Percentiles rank a stretch among this genome's conserved stretches.
Conservation (phyloP, 192 early-diverging fungal species). For the Coemansia sp. region DNA sequence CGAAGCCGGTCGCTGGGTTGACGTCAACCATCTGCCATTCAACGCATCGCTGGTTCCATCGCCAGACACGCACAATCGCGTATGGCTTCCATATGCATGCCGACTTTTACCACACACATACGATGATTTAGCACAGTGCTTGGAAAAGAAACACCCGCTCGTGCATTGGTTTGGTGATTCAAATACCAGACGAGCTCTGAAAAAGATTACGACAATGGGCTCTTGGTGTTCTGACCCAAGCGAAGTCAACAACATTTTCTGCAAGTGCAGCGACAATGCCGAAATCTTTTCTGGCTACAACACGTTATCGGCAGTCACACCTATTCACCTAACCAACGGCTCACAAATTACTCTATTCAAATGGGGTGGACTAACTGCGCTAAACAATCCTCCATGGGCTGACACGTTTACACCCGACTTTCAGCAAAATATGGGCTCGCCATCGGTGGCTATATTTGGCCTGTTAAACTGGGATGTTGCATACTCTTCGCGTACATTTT, state of each 20-base stretch:
- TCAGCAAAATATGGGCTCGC: neutral
- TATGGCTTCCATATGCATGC: constrained; percentile 56
- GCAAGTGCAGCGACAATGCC: constrained; percentile 51
- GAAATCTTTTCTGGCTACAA: constrained; percentile 8
- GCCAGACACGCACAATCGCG: constrained; percentile 30
- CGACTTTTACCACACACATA: constrained; percentile 34
- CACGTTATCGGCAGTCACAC: neutral
- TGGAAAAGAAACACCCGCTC: constrained; percentile 29
- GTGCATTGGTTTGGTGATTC: constrained; percentile 57
- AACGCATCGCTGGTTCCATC: constrained; percentile 5
- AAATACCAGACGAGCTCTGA: constrained; percentile 52
- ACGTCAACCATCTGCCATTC: constrained; percentile 18
- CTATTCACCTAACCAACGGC: neutral
- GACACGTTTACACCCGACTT: constrained; percentile 7
- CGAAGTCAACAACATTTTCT: constrained; percentile 14
- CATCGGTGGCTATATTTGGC: constrained; percentile 38
- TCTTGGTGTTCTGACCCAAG: constrained; percentile 38
- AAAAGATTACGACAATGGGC: constrained; percentile 47
- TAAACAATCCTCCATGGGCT: constrained; percentile 50
- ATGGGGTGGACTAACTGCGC: constrained; percentile 54
- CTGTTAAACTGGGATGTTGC: constrained; percentile 57
- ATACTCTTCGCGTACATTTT: constrained; percentile 30
- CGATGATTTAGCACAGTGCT: constrained; percentile 38
- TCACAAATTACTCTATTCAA: constrained; percentile 37
- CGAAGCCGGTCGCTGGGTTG: constrained; percentile 51